Percentiles rank a stretch among this genome's conserved stretches.
Evolutionary conservation across 139 green algal species (phyloP).

Genomic region (Picochlorum sp.): DNA sequence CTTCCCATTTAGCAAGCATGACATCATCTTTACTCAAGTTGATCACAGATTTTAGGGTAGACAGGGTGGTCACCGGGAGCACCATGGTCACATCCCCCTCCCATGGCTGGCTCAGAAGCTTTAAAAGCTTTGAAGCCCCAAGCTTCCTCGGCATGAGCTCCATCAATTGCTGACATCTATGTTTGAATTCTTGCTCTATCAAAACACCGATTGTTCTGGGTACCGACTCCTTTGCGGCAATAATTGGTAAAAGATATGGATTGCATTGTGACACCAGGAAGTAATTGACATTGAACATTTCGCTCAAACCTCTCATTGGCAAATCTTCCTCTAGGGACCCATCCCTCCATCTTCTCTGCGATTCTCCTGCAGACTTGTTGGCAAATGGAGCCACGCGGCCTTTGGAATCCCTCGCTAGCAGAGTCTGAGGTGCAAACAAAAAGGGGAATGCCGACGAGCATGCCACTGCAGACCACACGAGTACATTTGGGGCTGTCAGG

Average conservation of each 20-base stretch:
- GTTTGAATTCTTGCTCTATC: conserved; percentile 22
- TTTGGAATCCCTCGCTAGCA: conserved; percentile 38
- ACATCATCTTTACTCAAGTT: conserved; percentile 53
- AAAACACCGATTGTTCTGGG: conserved; percentile 8
- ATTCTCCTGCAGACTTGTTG: conserved; percentile 15
- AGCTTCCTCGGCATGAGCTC: conserved; percentile 17
- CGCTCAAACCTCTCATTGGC: conserved; percentile 64
- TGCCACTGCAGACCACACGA: conserved; percentile 82
- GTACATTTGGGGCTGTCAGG: conserved; percentile 74
- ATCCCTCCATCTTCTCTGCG: conserved; percentile 57
- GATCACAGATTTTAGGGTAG: conserved; percentile 58
- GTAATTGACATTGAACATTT: conserved; percentile 90
- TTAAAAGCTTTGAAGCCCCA: conserved; percentile 18
- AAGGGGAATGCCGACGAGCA: conserved; percentile 79
- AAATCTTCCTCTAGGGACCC: conserved; percentile 71
- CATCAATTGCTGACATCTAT: conserved; percentile 32
- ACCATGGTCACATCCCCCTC: conserved; percentile 81
- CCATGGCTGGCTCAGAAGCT: conserved; percentile 47
- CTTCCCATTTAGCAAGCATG: conserved; percentile 20
- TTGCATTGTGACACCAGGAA: conserved; percentile 58
- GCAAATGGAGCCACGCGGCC: conserved; percentile 20
- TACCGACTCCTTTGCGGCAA: conserved; percentile 1
- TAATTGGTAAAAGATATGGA: conserved; percentile 19
- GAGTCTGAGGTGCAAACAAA: conserved; percentile 72
- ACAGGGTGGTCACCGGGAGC: conserved; percentile 47